These are phyloP conservation scores for Colletotrichum caudatum DNA, from an alignment of 2,329 filamentous ascomycete genomes.

Conservation along the genomic window DNA sequence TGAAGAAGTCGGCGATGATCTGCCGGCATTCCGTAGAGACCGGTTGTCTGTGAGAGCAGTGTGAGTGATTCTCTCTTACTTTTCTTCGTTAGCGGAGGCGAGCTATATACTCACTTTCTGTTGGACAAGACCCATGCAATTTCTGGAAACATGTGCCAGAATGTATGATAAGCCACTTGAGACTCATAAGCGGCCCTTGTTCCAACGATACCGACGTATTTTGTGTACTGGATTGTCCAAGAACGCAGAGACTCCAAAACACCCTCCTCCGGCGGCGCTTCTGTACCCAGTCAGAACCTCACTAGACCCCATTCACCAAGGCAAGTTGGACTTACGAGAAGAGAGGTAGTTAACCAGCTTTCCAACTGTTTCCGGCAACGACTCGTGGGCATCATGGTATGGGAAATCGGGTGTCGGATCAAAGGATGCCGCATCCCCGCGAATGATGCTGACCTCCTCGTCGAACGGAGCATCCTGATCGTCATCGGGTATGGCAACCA, in stretches of 20 bases:
- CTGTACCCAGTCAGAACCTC: slow-evolving; percentile 50
- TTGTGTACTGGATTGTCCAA: slow-evolving; percentile 65
- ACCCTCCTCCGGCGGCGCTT: slow-evolving; percentile 57
- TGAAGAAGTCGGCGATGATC: slow-evolving; percentile 53
- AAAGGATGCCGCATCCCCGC: slow-evolving; percentile 28
- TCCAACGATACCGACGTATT: slow-evolving; percentile 52
- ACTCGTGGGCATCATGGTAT: slow-evolving; percentile 52
- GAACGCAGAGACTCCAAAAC: slow-evolving; percentile 58
- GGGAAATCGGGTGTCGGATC: slow-evolving; percentile 64
- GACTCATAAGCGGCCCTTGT: slow-evolving; percentile 55
- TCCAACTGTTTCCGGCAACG: slow-evolving; percentile 49
- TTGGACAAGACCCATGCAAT: slow-evolving; percentile 57
- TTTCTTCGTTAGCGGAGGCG: too few relatives aligned
- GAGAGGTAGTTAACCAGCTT: slow-evolving; percentile 54
- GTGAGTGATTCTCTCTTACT: neutral
- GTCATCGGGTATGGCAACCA: slow-evolving; percentile 55
- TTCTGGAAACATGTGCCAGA: slow-evolving; percentile 67
- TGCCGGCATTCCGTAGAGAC: slow-evolving; percentile 43
- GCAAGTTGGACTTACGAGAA: slow-evolving; percentile 45
- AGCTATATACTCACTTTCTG: slow-evolving; percentile 30
- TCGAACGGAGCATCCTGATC: slow-evolving; percentile 47
- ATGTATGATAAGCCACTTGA: slow-evolving; percentile 57
- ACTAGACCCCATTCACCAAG: neutral
- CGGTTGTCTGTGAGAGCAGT: slow-evolving; percentile 13
- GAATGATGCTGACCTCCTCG: slow-evolving; percentile 45